Evolutionary conservation across 2,329 filamentous ascomycete species (phyloP).

Genomic region (Cladophialophora carrionii): DNA sequence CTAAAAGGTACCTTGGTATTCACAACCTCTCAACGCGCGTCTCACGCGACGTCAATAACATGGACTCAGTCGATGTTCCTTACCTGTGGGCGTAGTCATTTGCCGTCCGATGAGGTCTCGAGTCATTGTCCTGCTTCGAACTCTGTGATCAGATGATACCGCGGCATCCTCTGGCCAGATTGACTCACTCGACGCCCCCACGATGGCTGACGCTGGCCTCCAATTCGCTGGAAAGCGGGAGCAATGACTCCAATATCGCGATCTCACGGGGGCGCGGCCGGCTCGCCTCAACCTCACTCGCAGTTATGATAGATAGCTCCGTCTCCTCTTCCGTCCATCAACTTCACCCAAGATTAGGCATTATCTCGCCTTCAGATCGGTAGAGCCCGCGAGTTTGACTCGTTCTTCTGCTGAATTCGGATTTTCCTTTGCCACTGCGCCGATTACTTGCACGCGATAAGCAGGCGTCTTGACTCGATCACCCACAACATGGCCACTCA

Average conservation of each 20-base stretch:
- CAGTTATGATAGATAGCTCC: conserved; percentile 4
- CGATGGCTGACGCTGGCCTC: conserved; percentile 1
- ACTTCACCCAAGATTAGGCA: background rate
- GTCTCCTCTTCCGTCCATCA: conserved; percentile 7
- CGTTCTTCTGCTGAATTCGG: background rate
- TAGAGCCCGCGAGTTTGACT: background rate
- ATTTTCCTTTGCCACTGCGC: background rate
- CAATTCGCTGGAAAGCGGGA: conserved; percentile 5
- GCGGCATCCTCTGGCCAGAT: background rate
- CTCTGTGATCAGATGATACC: background rate
- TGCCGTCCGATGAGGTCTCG: background rate
- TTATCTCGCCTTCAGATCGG: background rate
- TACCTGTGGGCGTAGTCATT: background rate
- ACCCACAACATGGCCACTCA: conserved; percentile 16
- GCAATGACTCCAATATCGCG: conserved; percentile 7
- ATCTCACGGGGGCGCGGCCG: background rate
- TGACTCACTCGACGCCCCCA: conserved; percentile 1
- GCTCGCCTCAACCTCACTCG: conserved; percentile 15
- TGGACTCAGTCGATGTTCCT: background rate
- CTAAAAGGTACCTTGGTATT: background rate
- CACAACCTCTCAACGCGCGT: background rate
- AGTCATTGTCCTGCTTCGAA: background rate
- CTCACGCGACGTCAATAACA: background rate
- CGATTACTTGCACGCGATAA: background rate
- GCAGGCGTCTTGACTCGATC: background rate